A percentile compares a stretch with the other conserved stretches of the same genome.
These are phyloP conservation scores for Madurella mycetomatis DNA, from an alignment of 2,329 filamentous ascomycete species.

Conservation along the genomic window DNA sequence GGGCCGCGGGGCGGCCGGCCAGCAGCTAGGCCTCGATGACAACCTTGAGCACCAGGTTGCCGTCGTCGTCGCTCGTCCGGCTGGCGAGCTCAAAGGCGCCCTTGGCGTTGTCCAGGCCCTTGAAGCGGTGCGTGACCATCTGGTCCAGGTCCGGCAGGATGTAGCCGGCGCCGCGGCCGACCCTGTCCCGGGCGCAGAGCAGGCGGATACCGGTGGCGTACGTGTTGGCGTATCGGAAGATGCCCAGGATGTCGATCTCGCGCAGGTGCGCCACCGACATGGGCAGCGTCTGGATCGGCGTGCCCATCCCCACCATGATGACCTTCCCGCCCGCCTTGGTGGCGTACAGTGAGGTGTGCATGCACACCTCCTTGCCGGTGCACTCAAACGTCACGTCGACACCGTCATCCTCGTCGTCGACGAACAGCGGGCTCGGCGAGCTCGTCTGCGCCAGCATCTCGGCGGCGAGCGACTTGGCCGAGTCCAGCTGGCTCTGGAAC, in stretches of 20 bases:
- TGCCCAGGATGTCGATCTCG: constrained; percentile 73
- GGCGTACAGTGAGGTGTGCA: constrained; percentile 70
- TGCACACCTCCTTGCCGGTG: constrained; percentile 69
- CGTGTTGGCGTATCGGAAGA: constrained; percentile 74
- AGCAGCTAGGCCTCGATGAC: constrained; percentile 52
- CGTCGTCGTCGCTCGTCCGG: constrained; percentile 62
- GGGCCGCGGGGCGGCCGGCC: not conserved
- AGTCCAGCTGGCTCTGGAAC: constrained; percentile 46
- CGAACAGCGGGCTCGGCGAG: constrained; percentile 29
- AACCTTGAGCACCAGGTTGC: constrained; percentile 68
- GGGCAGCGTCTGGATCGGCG: constrained; percentile 68
- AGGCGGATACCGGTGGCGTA: constrained; percentile 66
- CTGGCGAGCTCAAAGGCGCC: constrained; percentile 67
- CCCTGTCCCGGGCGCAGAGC: constrained; percentile 44
- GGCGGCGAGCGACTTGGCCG: constrained; percentile 45
- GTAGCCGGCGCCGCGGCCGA: constrained; percentile 36
- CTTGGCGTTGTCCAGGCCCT: constrained; percentile 57
- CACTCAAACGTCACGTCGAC: constrained; percentile 72
- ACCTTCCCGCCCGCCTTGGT: constrained; percentile 66
- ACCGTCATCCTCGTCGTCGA: constrained; percentile 56
- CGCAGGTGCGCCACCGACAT: constrained; percentile 65
- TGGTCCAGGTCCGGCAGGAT: constrained; percentile 61
- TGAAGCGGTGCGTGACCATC: constrained; percentile 70
- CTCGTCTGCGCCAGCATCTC: constrained; percentile 45
- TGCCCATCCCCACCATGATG: constrained; percentile 77